phyloP scores from a whole-genome alignment of 2,329 filamentous ascomycete genomes.

The Ceratocystis colombiana region DNA sequence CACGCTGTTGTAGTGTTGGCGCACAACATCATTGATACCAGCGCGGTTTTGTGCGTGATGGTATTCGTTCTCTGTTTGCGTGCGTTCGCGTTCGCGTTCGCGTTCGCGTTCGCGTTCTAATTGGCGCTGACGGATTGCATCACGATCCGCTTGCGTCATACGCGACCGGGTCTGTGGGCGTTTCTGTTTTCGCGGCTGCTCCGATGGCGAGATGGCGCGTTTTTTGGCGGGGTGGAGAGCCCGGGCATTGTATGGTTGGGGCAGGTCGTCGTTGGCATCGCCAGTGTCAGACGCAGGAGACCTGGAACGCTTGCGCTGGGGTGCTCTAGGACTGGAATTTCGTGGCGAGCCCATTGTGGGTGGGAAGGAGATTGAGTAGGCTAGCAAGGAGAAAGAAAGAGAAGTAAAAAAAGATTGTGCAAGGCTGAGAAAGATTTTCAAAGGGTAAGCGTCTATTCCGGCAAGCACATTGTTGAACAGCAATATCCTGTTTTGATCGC shows the following conservation, averaged over 20 bases:
- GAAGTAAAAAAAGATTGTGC: not conserved
- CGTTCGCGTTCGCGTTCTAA: conserved; percentile 40
- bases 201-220: conserved; percentile 46
- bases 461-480: not conserved
- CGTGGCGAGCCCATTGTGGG: conserved; percentile 14
- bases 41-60: conserved; percentile 1
- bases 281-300: conserved; percentile 29
- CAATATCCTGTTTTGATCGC: conserved; percentile 12
- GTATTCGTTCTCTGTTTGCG: not conserved
- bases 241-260: conserved; percentile 52
- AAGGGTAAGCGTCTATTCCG: not conserved
- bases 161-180: conserved; percentile 57
- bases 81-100: conserved; percentile 35
- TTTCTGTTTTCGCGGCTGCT: conserved; percentile 55
- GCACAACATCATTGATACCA: conserved; percentile 70
- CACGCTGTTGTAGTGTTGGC: conserved; percentile 91
- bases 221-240: conserved; percentile 50
- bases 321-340: not conserved
- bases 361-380: too few relatives aligned
- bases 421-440: conserved; percentile 7
- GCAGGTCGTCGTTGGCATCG: conserved; percentile 36
- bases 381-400: not conserved
- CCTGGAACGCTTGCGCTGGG: conserved; percentile 34
- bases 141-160: conserved; percentile 56
- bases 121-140: conserved; percentile 55